These are phyloP conservation scores for Fragaria vesca DNA, from an alignment of 306 rosid species.

Conservation along the genomic window DNA sequence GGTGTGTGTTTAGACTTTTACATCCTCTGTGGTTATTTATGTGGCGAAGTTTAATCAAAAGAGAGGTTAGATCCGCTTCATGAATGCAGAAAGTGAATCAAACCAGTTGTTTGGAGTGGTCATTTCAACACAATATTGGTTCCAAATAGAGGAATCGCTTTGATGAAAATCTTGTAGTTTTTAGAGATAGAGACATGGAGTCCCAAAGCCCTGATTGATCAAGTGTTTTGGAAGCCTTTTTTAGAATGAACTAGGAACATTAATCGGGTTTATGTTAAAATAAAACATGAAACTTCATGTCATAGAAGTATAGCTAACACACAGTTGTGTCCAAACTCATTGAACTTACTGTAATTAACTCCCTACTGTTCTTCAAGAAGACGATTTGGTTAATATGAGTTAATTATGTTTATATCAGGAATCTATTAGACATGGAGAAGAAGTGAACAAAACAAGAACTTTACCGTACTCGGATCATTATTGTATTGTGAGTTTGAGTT, in stretches of 20 bases:
- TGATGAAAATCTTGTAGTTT: background rate
- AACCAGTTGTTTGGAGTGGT: background rate
- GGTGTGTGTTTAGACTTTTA: background rate
- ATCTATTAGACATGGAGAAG: background rate
- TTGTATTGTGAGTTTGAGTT: background rate
- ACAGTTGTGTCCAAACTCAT: background rate
- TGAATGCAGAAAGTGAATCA: background rate
- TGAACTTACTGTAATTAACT: no score
- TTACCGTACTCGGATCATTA: conserved; percentile 4
- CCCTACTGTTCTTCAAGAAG: no score
- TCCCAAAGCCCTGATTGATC: no score
- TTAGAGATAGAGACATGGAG: background rate
- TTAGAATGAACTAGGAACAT: background rate
- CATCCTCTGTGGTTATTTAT: background rate
- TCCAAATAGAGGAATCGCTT: no score
- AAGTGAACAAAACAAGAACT: background rate
- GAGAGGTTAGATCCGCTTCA: background rate
- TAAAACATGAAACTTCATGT: background rate
- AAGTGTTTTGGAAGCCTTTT: no score
- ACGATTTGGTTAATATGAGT: no score
- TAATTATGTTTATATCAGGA: background rate
- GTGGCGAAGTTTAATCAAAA: background rate
- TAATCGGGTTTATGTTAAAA: no score
- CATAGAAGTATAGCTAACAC: background rate
- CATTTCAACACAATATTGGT: no score